Percentiles rank a stretch among this genome's conserved stretches.
Conservation (phyloP, 192 early-diverging fungal genomes). For the Coemansia sp. region DNA sequence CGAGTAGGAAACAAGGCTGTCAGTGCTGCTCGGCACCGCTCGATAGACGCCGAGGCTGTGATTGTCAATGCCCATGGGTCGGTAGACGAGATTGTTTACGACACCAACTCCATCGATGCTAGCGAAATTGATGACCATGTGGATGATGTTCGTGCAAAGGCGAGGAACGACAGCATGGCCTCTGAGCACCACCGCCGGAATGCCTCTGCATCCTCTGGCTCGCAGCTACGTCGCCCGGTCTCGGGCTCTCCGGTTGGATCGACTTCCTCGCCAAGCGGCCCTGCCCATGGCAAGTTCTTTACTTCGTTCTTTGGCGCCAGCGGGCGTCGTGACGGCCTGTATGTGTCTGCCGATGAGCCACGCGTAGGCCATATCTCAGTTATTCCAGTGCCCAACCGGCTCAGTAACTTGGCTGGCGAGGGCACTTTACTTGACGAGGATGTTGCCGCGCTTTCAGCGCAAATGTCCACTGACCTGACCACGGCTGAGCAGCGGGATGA, state of each 20-base stretch:
- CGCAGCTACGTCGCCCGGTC: constrained; percentile 4
- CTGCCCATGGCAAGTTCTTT: constrained; percentile 38
- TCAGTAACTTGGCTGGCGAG: constrained; percentile 36
- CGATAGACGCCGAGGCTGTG: constrained; percentile 41
- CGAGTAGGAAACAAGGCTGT: constrained; percentile 24
- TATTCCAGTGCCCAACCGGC: constrained; percentile 49
- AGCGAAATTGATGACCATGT: constrained; percentile 44
- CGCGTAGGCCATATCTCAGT: constrained; percentile 34
- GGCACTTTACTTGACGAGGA: constrained; percentile 47
- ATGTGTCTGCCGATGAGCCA: constrained; percentile 39
- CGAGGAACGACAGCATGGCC: neutral
- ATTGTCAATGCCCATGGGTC: constrained; percentile 22
- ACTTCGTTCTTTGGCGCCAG: constrained; percentile 47
- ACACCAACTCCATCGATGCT: constrained; percentile 30
- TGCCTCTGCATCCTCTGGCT: constrained; percentile 19
- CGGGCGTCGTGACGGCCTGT: constrained; percentile 37
- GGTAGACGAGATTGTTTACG: constrained; percentile 19
- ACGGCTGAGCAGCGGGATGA: constrained; percentile 64
- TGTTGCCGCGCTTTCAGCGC: constrained; percentile 41
- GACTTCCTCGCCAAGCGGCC: constrained; percentile 1
- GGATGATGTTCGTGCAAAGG: constrained; percentile 34
- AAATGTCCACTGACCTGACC: constrained; percentile 43
- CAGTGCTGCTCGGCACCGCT: constrained; percentile 19
- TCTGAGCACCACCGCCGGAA: constrained; percentile 24
- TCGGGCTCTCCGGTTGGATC: constrained; percentile 21